Evolutionary conservation across 1,284 basidiomycete species (phyloP).

Genomic region (Amylostereum chailletii): DNA sequence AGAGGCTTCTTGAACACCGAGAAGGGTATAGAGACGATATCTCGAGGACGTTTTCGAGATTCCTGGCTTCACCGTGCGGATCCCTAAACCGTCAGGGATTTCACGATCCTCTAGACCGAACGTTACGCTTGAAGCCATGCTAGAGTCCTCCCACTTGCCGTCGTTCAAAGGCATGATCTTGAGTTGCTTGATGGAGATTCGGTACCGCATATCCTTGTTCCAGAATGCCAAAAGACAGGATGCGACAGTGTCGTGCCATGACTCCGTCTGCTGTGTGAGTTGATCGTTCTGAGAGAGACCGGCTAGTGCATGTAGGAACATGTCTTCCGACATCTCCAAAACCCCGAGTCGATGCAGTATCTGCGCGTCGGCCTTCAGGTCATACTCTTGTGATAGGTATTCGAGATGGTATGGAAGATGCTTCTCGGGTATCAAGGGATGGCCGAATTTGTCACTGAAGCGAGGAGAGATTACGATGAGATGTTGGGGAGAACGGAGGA

Average conservation of each 20-base stretch:
- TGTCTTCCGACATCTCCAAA: conserved; percentile 8
- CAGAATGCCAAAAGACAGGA: background rate
- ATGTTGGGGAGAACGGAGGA: background rate
- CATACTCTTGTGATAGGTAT: conserved; percentile 3
- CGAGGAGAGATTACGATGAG: background rate
- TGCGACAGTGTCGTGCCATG: conserved; percentile 9
- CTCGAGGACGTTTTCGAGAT: conserved; percentile 4
- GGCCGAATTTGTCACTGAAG: background rate
- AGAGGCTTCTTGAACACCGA: conserved; percentile 7
- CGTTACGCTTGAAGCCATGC: background rate
- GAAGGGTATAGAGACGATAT: conserved; percentile 5
- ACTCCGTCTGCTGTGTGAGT: background rate
- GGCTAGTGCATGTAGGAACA: conserved; percentile 6
- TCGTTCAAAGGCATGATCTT: background rate
- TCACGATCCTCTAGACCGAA: too few species aligned
- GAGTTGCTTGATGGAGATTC: background rate
- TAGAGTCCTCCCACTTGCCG: background rate
- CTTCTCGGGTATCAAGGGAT: background rate
- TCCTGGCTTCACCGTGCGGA: background rate
- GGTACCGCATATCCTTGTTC: background rate
- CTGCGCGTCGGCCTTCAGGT: conserved; percentile 2
- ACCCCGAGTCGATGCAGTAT: conserved; percentile 7
- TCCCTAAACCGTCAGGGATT: background rate
- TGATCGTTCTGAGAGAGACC: conserved; percentile 1
- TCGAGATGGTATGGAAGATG: conserved; percentile 4